Conservation (phyloP, 2,329 filamentous ascomycete genomes). For the Aquanectria penicillioides region DNA sequence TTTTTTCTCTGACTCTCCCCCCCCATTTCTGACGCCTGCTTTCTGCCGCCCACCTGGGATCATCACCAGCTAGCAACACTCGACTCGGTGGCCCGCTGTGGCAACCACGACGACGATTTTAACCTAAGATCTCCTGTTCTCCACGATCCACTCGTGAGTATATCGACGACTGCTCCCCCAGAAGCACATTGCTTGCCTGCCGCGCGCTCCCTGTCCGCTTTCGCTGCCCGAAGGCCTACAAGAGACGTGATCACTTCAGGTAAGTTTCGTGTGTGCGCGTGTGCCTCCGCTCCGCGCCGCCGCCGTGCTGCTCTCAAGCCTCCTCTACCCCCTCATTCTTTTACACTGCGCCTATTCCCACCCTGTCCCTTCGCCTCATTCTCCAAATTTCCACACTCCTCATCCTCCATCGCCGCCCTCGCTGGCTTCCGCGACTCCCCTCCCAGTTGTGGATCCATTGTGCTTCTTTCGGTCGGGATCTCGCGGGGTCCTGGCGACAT, state of each 20-base stretch:
- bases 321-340: slow-evolving; percentile 26
- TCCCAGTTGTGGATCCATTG: not conserved
- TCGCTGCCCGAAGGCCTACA: slow-evolving; percentile 33
- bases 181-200: slow-evolving; percentile 23
- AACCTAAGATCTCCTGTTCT: slow-evolving; percentile 25
- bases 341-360: not conserved
- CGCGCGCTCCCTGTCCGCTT: slow-evolving; percentile 29
- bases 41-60: slow-evolving; percentile 37
- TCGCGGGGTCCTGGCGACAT: slow-evolving; percentile 24
- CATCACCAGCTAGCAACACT: slow-evolving; percentile 37
- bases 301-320: slow-evolving; percentile 23
- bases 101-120: slow-evolving; percentile 46
- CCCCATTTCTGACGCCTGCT: slow-evolving; percentile 39
- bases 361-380: not conserved
- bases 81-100: slow-evolving; percentile 44
- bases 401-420: not conserved
- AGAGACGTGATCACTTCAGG: slow-evolving; percentile 54
- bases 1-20: slow-evolving; percentile 21
- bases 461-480: slow-evolving; percentile 27
- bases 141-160: slow-evolving; percentile 31
- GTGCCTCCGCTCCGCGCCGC: slow-evolving; percentile 29
- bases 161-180: slow-evolving; percentile 24
- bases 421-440: not conserved
- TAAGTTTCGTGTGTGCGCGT: slow-evolving; percentile 42
- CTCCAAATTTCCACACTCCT: not conserved